A percentile compares a stretch with the other conserved stretches of the same genome.
Conservation (phyloP, 2,329 filamentous ascomycete species). For the Neonectria magnoliae region DNA sequence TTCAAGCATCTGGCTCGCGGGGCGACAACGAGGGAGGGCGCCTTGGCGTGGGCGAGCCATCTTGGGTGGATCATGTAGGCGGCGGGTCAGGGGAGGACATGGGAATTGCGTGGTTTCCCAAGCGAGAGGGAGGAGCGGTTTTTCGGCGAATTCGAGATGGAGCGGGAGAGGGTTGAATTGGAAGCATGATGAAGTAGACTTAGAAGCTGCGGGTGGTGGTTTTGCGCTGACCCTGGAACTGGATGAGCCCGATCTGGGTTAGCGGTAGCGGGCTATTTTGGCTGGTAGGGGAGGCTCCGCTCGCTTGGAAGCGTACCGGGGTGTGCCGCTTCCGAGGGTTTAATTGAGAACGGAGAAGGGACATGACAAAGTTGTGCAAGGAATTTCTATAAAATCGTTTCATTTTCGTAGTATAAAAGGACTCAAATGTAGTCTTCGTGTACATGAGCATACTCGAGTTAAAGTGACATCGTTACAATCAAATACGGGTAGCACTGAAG, state of each 20-base stretch:
- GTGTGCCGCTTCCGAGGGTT: background rate
- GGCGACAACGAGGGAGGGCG: constrained; percentile 25
- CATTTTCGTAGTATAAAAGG: background rate
- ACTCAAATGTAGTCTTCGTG: background rate
- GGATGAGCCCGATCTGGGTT: constrained; percentile 27
- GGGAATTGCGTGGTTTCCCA: constrained; percentile 5
- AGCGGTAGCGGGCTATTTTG: constrained; percentile 28
- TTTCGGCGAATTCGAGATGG: background rate
- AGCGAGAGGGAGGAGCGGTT: background rate
- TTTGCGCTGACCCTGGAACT: constrained; percentile 18
- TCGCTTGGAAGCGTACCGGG: background rate
- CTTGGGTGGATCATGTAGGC: constrained; percentile 45
- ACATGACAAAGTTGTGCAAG: background rate
- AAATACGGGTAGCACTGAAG: background rate
- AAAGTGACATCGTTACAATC: background rate
- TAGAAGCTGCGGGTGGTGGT: constrained; percentile 12
- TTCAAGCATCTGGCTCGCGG: constrained; percentile 19
- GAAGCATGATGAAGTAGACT: background rate
- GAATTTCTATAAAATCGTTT: background rate
- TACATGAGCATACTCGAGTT: background rate
- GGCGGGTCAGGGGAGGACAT: constrained; percentile 32
- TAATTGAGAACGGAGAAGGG: background rate
- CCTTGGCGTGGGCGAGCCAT: constrained; percentile 41
- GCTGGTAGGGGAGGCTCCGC: background rate
- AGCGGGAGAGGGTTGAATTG: background rate